Evolutionary conservation across 805 yeast species (phyloP).

Genomic region (Tetrapisispora nanseiensis): DNA sequence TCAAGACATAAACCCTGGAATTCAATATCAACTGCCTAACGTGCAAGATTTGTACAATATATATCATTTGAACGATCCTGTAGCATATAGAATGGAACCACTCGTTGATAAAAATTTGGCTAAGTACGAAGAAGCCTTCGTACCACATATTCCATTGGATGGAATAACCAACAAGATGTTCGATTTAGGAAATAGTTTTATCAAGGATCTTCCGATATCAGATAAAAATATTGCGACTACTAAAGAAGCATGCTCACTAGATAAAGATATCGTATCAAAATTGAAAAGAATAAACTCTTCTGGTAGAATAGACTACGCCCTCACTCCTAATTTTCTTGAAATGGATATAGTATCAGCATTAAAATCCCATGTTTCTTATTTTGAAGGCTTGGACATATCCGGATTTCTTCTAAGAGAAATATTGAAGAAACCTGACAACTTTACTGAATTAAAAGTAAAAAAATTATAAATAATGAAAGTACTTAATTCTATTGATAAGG

Average conservation of each 20-base stretch:
- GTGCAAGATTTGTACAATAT: conserved; percentile 67
- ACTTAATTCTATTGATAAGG: too few species aligned
- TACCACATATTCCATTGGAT: conserved; percentile 15
- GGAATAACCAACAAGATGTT: conserved; percentile 23
- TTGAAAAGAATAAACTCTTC: conserved; percentile 48
- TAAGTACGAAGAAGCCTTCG: conserved; percentile 16
- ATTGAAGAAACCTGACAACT: conserved; percentile 4
- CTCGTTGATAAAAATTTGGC: conserved; percentile 35
- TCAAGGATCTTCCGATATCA: conserved; percentile 12
- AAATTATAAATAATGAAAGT: not conserved
- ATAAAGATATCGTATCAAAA: conserved; percentile 26
- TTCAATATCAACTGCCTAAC: conserved; percentile 36
- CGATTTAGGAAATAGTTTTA: conserved; percentile 19
- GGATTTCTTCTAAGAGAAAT: conserved; percentile 64
- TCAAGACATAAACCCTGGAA: conserved; percentile 24
- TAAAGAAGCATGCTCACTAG: conserved; percentile 14
- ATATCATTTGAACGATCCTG: conserved; percentile 87
- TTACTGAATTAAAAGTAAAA: not conserved
- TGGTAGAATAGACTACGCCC: conserved; percentile 74
- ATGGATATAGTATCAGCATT: conserved; percentile 71
- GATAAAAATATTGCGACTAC: conserved; percentile 5
- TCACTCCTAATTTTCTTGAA: conserved; percentile 73
- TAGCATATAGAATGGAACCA: conserved; percentile 86
- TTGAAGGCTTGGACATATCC: conserved; percentile 79
- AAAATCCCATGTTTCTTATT: conserved; percentile 81